Base-by-base conservation (phyloP, 257 asterid genomes). In the Nicotiana sylvestris region DNA sequence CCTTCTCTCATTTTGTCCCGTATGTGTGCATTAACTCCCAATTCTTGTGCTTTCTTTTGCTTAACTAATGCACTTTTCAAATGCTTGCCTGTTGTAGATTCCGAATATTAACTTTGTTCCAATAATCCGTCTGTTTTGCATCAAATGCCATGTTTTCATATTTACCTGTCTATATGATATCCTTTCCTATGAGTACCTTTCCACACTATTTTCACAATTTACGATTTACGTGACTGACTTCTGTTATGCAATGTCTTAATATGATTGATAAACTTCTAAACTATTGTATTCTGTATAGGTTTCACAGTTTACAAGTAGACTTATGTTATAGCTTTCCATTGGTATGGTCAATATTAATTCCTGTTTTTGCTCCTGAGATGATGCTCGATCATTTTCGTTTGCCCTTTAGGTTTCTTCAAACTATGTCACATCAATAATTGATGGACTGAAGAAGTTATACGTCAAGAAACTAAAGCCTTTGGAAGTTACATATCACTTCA, bases 381-480 rank as follows among this genome's bases (percentile, higher is more conserved):
- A 46, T 72, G 61, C 61, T 51, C 18, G 16, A 0, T 78, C 37
- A 9, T 30, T 56, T 65, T 81, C 51, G 2, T 85, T 57, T 66
- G 76, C 70, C 55, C 6, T 66, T 84, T 86, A 96, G 99, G 91
- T 94, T 58, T 81, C 99, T 82, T 84, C 91, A 86, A 83, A 87
- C 82, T 88, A 97, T 51, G 99, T 96, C 67, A 96, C 99, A 25
- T 96, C 99, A 57, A 94, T 96, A 66, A 70, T 87, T 58, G 99
- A 96, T 92, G 99, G 99, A 82, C 87, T 96, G 92, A 96, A 96
- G 86, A 96, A 88, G 88, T 66, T 96, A 88, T 96, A 94, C 83
- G 82, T 91, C 74, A 97, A 96, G 90, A 92, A 93, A 82, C 84
- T 96, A 91, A 96, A 94, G 91, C 98, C 98, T 79, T 84, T 94